Base-by-base conservation (phyloP, 768 basidiomycete genomes). In the Calocybe cyanea region DNA sequence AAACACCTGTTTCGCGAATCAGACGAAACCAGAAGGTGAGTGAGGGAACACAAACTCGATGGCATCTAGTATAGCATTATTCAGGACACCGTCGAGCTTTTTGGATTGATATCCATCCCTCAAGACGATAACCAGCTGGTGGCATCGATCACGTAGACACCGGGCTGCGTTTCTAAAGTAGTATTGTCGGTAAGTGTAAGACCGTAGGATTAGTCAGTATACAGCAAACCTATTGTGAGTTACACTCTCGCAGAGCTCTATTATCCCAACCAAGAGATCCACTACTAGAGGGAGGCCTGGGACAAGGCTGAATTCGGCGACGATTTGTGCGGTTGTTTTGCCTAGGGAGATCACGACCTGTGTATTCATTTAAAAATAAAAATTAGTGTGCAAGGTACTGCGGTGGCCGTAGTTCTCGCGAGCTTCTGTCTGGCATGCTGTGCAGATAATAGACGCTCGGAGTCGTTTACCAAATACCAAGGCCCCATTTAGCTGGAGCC, bases 181-280 rank as follows among this genome's bases (percentile, higher is more conserved):
- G 19, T 20, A n/a, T 40, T 10, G 46, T 8, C 31, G 21, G 45
- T 24, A 46, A 25, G 34, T 6, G 13, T 5, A 7, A 6, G 13
- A 35, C 4, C 14, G 34, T 35, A 35, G 34, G 14, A n/a, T 11
- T 28, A n/a, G 25, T 28, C 25, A 28, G 34, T 18, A n/a, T 18
- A n/a, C n/a, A 14, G 6, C 34, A 6, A 53, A 77, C 80, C 67
- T 70, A 57, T 82, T 82, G 2, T 65, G 61, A 2, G 63, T 50
- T 8, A 79, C 74, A 51, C 73, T 72, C 33, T 72, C 67, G 54
- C 77, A 72, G 23, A 76, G 61, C 40, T 69, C 45, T 17, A 80
- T 59, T 33, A 82, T 73, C 24, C 56, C 62, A 34, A 66, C 68
- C 11, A 77, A 53, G 1, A 70, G 45, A 14, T 70, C 73, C 20